Evolutionary conservation across 805 yeast species (phyloP).

Genomic region (Babjeviella inositovora): DNA sequence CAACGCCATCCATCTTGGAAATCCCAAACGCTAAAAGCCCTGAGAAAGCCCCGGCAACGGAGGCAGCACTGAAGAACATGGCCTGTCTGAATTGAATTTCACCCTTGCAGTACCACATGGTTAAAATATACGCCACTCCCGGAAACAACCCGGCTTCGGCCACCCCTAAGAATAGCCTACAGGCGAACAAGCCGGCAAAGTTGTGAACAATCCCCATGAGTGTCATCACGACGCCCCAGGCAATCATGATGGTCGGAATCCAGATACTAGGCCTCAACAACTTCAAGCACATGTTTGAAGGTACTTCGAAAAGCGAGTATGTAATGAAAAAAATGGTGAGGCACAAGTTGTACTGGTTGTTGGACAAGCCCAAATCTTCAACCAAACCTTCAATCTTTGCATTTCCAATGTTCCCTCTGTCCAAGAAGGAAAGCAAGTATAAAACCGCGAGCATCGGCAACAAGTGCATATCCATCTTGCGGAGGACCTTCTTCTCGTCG

Average conservation of each 20-base stretch:
- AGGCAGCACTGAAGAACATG: conserved; percentile 16
- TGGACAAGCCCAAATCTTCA: conserved; percentile 20
- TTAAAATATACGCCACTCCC: conserved; percentile 18
- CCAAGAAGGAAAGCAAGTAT: conserved; percentile 31
- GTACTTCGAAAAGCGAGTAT: conserved; percentile 27
- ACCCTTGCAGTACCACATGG: conserved; percentile 18
- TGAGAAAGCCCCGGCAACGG: conserved; percentile 18
- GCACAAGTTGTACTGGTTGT: conserved; percentile 24
- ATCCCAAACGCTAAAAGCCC: conserved; percentile 19
- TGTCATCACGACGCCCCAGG: conserved; percentile 33
- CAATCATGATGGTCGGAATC: conserved; percentile 26
- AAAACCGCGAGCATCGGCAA: conserved; percentile 27
- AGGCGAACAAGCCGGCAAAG: conserved; percentile 22
- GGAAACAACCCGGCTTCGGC: conserved; percentile 26
- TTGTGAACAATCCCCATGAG: conserved; percentile 28
- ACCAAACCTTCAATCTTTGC: conserved; percentile 34
- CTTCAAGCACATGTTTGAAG: conserved; percentile 27
- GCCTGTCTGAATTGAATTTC: conserved; percentile 19
- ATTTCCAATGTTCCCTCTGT: conserved; percentile 35
- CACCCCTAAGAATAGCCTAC: conserved; percentile 26
- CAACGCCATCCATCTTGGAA: conserved; percentile 11
- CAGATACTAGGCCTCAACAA: conserved; percentile 26
- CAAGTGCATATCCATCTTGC: conserved; percentile 24
- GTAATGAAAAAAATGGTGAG: conserved; percentile 31
- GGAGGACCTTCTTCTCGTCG: conserved; percentile 5